Percentiles rank a stretch among this genome's conserved stretches.
phyloP scores from a whole-genome alignment of 192 early-diverging fungal genomes.

The Coemansia sp. region DNA sequence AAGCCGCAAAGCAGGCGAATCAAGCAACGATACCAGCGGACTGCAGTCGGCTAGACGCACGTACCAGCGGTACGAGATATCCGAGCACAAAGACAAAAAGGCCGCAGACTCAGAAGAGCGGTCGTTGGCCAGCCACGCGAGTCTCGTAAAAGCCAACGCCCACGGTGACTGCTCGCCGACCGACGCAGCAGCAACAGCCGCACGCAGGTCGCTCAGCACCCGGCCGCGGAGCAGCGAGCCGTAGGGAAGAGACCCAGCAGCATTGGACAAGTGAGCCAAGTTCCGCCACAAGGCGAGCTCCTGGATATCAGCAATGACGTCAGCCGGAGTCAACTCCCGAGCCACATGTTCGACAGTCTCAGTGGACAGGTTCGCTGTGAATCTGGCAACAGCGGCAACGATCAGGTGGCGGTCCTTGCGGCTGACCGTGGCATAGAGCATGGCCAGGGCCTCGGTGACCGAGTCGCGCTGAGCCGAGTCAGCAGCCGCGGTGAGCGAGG shows the following conservation, averaged over 20 bases:
- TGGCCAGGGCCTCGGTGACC: slow-evolving; percentile 45
- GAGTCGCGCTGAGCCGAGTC: slow-evolving; percentile 13
- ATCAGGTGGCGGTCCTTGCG: slow-evolving; percentile 41
- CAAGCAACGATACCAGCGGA: not conserved
- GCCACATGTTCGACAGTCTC: not conserved
- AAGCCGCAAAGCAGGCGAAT: slow-evolving; percentile 14
- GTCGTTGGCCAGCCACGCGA: slow-evolving; percentile 41
- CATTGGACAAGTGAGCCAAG: slow-evolving; percentile 7
- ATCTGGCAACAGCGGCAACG: slow-evolving; percentile 24
- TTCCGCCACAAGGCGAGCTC: slow-evolving; percentile 29
- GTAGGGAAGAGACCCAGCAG: slow-evolving; percentile 13
- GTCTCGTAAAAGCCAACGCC: slow-evolving; percentile 36
- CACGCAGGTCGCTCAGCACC: not conserved
- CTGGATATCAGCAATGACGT: slow-evolving; percentile 22
- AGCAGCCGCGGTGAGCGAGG: not conserved
- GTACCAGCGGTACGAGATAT: slow-evolving; percentile 32
- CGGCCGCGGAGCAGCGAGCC: not conserved
- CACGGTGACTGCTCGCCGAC: slow-evolving; percentile 23
- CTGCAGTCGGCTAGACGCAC: not conserved
- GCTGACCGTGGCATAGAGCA: slow-evolving; percentile 42
- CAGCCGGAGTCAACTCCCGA: slow-evolving; percentile 15
- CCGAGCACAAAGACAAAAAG: slow-evolving; percentile 32
- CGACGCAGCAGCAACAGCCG: not conserved
- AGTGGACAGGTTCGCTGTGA: slow-evolving; percentile 16
- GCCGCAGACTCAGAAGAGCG: not conserved